Evolutionary conservation across 768 basidiomycete genomes (phyloP), one percentile per base, ranked within the genome.

Genomic region (Tephrocybe sp.): DNA sequence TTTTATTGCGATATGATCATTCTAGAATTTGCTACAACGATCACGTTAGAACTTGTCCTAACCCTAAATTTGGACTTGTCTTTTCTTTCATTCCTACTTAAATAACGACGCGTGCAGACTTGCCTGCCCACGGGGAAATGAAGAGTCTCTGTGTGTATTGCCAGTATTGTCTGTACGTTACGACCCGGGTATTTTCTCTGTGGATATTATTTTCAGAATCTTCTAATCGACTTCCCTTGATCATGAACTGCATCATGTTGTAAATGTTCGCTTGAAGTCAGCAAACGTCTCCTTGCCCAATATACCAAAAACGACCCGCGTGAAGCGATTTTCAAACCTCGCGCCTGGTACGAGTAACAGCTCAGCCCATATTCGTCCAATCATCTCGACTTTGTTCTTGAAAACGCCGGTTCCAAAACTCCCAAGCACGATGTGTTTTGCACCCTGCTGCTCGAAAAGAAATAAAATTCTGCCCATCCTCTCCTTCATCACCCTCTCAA

Each of bases 371-470:
- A 84, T 74, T 27, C 63, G 67, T 5, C 84, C 87, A 13, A 90
- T 75, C 43, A 74, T 68, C 34, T 66, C 60, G 19, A 87, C 77
- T 27, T 75, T 69, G 64, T 91, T 91, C 47, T 71, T 72, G 66
- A 89, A 91, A 2, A 86, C 87, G 2, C 89, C 88, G 1, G 89
- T 89, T 11, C 88, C 88, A 63, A 87, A 91, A 56, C 82, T 83
- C 26, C 89, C 88, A 24, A 91, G 67, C 0, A 90, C 81, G 40
- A 90, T 53, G 56, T 81, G 74, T 60, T 69, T 73, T 15, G 76
- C 77, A 15, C 83, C 81, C 58, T 80, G 73, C 45, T 71, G 70
- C 65, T 89, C 80, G 61, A 89, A 85, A 25, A 89, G 68, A 47
- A 70, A 79, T 22, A 91, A 62, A 39, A 89, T 72, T 22, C 88